Evolutionary conservation across 352 stramenopile genomes (phyloP).

Genomic region (Globisporangium sylvaticum): DNA sequence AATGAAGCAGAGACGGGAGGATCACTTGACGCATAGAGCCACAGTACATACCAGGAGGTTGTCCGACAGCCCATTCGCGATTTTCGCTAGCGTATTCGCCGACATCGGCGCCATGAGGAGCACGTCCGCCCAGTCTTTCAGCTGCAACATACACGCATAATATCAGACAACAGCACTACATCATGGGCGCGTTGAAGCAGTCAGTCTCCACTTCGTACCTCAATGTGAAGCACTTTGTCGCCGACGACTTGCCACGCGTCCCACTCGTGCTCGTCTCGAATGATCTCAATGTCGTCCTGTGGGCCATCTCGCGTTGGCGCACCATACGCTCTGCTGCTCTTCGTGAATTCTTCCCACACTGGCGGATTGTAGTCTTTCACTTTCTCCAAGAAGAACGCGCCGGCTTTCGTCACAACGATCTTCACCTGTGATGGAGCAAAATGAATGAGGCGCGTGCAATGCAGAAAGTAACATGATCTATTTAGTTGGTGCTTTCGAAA

Average conservation of each 20-base stretch:
- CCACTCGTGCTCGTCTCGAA: constrained; percentile 85
- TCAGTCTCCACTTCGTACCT: constrained; percentile 32
- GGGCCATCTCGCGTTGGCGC: neutral
- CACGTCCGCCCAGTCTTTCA: constrained; percentile 95
- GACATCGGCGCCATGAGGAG: constrained; percentile 87
- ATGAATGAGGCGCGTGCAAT: too few species aligned
- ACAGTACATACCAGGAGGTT: constrained; percentile 84
- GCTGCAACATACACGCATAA: constrained; percentile 22
- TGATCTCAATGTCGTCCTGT: constrained; percentile 28
- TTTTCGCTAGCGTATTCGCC: constrained; percentile 88
- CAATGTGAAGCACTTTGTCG: constrained; percentile 85
- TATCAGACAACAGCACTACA: too few species aligned
- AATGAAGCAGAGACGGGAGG: neutral
- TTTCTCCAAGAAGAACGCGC: constrained; percentile 78
- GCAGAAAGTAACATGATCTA: neutral
- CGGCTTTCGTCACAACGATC: constrained; percentile 76
- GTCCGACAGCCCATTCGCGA: constrained; percentile 92
- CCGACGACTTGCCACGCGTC: constrained; percentile 68
- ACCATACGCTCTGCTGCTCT: constrained; percentile 16
- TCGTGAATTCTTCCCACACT: constrained; percentile 42
- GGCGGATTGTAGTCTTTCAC: constrained; percentile 67
- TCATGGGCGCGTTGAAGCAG: too few species aligned
- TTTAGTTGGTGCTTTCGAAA: neutral
- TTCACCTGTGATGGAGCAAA: constrained; percentile 43
- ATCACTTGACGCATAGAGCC: neutral